Base-by-base conservation (phyloP, 1,139 yeast species). In the Pneumocystis wakefieldiae region DNA sequence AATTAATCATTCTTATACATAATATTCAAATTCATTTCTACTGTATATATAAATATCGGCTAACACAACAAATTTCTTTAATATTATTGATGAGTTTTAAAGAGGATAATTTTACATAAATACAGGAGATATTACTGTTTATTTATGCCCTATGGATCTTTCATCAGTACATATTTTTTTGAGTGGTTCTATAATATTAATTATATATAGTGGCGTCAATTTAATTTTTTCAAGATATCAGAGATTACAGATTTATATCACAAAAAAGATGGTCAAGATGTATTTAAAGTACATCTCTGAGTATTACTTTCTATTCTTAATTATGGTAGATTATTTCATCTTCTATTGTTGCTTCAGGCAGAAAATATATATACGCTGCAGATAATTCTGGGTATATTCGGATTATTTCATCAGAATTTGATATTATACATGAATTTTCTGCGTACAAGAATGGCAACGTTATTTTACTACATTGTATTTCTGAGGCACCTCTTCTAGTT, bases 201-300 rank as follows among this genome's bases (percentile, higher is more conserved):
- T 24, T 39, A 12, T 5, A 10, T 48, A 10, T 61, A 74, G 77
- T 90, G 96, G 96, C 80, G 94, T 66, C 96, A 87, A 70, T 87
- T 92, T 74, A 91, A 87, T 68, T 85, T 92, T 74, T 90, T 87
- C 73, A 96, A 90, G 65, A 80, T 83, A 61, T 80, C 84, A 0
- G 97, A 97, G 5, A 85, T 92, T 48, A 77, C 84, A 68, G 97
- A 92, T 72, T 97, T 97, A 7, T 77, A 81, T 66, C 79, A 81
- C 67, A 84, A 83, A n/a, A 76, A 86, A 0, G 78, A 78, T 7
- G 72, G 70, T 2, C 78, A 80, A 5, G 84, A 87, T 0, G 76
- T 90, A 42, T 91, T 85, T 73, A 87, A 95, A 29, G 73, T 68
- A 64, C 12, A 10, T 48, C 12, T 48, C 41, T n/a, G 17, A 15